phyloP scores from a whole-genome alignment of 129 eudicot genomes.

The Escallonia rubra region DNA sequence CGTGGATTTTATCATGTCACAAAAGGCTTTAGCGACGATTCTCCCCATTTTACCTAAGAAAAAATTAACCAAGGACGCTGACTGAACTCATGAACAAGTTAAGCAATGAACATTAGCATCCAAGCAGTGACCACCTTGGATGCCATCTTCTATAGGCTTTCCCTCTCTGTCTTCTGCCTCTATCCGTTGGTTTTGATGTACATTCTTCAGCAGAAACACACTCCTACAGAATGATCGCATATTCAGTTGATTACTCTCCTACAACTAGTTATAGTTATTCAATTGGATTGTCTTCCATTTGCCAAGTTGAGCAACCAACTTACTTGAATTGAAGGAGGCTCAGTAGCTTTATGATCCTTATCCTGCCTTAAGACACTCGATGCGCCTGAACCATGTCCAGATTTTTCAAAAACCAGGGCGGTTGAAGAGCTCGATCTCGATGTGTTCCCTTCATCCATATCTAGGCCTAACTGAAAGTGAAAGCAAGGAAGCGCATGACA shows the following conservation, averaged over 20 bases:
- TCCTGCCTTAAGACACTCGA: slow-evolving; percentile 3
- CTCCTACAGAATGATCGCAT: slow-evolving; percentile 22
- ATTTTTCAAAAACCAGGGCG: slow-evolving; percentile 16
- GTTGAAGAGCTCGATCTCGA: slow-evolving; percentile 68
- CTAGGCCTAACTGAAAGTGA: slow-evolving; percentile 41
- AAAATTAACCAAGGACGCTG: no score
- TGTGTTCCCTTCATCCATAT: slow-evolving; percentile 51
- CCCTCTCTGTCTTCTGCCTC: slow-evolving; percentile 14
- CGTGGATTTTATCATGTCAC: no score
- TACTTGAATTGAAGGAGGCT: slow-evolving; percentile 11
- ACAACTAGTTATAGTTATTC: background rate
- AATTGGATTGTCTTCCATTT: background rate
- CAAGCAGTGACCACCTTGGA: no score
- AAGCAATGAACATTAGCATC: no score
- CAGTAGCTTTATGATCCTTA: background rate
- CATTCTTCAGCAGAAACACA: background rate
- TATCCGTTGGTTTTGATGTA: background rate
- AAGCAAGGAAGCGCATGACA: background rate
- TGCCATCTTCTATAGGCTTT: slow-evolving; percentile 28
- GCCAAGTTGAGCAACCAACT: background rate
- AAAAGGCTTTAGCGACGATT: no score
- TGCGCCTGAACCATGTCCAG: slow-evolving; percentile 3
- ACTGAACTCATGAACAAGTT: no score
- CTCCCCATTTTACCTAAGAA: no score
- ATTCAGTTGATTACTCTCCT: background rate